Evolutionary conservation across 306 rosid species (phyloP).

Genomic region (Fragaria nilgerrensis): DNA sequence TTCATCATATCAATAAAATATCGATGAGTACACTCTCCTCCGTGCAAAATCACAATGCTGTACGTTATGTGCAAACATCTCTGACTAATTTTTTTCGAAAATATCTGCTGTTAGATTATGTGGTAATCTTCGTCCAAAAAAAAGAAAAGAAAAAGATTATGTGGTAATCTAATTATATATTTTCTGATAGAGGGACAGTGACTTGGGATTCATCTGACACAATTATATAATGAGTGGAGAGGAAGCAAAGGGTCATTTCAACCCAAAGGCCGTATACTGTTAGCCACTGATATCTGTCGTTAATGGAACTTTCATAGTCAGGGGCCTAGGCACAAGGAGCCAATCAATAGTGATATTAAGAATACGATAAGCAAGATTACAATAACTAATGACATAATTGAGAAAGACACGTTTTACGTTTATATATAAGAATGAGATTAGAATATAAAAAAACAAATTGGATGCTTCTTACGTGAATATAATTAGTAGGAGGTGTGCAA

Average conservation of each 20-base stretch:
- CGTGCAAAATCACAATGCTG: no score
- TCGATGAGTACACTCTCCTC: no score
- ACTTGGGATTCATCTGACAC: conserved; percentile 2
- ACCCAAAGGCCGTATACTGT: not conserved
- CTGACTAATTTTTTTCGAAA: not conserved
- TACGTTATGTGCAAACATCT: no score
- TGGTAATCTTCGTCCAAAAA: no score
- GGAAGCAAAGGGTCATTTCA: not conserved
- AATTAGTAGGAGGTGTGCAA: not conserved
- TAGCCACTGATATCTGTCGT: not conserved
- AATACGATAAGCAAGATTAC: not conserved
- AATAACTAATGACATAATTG: not conserved
- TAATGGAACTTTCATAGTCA: not conserved
- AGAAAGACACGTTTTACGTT: not conserved
- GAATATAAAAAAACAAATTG: not conserved
- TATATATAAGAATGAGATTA: not conserved
- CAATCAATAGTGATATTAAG: not conserved
- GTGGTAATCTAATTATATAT: not conserved
- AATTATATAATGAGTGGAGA: not conserved
- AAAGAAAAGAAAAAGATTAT: no score
- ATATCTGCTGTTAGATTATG: not conserved
- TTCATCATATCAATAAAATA: no score
- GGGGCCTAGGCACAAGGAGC: not conserved
- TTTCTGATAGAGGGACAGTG: not conserved
- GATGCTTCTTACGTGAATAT: not conserved